Base-by-base conservation (phyloP, 140 eudicot species). In the Flaveria floridana region DNA sequence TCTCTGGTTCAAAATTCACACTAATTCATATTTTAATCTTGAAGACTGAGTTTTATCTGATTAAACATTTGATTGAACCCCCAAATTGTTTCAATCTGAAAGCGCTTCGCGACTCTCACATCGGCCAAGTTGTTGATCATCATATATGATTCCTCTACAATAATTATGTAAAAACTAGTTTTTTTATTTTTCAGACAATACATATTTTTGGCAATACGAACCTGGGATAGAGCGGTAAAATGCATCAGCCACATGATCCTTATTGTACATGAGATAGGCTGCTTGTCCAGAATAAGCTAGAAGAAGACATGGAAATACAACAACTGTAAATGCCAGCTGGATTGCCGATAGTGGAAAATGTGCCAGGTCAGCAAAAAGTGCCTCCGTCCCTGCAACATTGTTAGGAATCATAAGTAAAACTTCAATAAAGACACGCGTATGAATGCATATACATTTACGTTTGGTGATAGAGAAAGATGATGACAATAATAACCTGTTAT, bases 191-290 rank as follows among this genome's bases (percentile, higher is more conserved):
- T 52, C 71, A 57, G 41, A 55, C 12, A 11, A 4, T 41, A 51
- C 37, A 16, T 56, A 77, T 42, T 25, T n/a, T 8, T 34, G 50
- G 26, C 64, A 69, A 61, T 41, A 70, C 26, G 82, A 68, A 89
- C 98, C 98, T 84, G 98, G 98, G 69, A 92, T 92, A 58, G 98
- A 92, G 57, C 89, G 96, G 79, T 92, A 92, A 80, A 92, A 92
- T 20, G 98, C 95, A 82, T 92, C 96, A 3, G 7, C 1, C 23
- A 78, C 96, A 81, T 92, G 96, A 2, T 89, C 95, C 72, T 79
- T 78, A 69, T 92, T 86, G 68, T 89, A 58, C 86, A 87, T 86
- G 76, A 92, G 95, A 82, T 92, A 92, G 14, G 98, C 98, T 37
- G 98, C 98, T 82, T 92, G 98, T 42, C 98, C 98, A 56, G 87